Percentiles rank a stretch among this genome's conserved stretches.
Conservation (phyloP, 176 grass and related monocot genomes). For the Canna indica region DNA sequence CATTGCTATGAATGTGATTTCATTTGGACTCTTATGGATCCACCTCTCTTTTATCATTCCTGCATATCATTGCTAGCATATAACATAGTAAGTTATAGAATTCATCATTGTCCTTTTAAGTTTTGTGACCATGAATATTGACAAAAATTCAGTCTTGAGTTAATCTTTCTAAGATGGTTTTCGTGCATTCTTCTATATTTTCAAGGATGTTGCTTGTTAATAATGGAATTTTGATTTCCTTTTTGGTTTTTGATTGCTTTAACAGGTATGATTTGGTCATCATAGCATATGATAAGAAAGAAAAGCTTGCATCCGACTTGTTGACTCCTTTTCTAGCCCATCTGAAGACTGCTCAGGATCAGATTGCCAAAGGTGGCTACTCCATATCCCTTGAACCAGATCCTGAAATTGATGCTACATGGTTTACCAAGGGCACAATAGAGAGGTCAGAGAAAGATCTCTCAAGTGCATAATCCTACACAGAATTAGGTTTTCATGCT, state of each 20-base stretch:
- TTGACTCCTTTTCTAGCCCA: constrained; percentile 74
- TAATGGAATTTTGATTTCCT: not conserved
- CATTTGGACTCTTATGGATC: not conserved
- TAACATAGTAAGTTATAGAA: not conserved
- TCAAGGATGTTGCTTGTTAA: not conserved
- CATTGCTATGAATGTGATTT: not conserved
- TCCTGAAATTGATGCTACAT: constrained; percentile 26
- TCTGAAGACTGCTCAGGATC: constrained; percentile 74
- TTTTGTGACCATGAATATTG: not conserved
- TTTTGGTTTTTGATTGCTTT: constrained; percentile 3
- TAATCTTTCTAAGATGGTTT: not conserved
- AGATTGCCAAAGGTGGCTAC: constrained; percentile 86
- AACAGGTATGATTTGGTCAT: constrained; percentile 88
- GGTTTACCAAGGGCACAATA: constrained; percentile 78
- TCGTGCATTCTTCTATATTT: not conserved
- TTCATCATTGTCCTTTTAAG: not conserved
- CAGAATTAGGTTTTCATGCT: no score
- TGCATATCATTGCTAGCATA: not conserved
- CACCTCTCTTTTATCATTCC: not conserved
- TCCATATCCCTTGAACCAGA: constrained; percentile 72
- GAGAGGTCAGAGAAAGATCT: constrained; percentile 45
- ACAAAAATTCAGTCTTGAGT: not conserved
- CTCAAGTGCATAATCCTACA: constrained; percentile 7
- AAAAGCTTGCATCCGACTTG: constrained; percentile 91
- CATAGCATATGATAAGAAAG: constrained; percentile 54